Percentiles rank a stretch among this genome's conserved stretches.
These are phyloP conservation scores for Juncus effusus DNA, from an alignment of 176 grass and related monocot genomes.

Conservation along the genomic window DNA sequence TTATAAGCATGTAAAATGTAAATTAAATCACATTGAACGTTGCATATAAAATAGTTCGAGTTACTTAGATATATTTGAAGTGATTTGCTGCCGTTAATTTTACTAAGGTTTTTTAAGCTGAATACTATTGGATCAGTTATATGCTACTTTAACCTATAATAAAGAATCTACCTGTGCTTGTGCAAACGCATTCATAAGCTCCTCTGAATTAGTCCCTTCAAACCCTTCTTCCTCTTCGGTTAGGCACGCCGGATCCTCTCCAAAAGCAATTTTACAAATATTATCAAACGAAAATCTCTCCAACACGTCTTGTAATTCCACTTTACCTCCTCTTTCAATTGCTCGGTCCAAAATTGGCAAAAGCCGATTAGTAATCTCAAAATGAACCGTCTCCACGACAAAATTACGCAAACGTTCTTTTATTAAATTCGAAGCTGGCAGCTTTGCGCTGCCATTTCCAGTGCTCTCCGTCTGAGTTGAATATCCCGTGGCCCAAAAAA, in stretches of 20 bases:
- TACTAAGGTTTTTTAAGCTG: neutral
- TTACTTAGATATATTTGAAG: no score
- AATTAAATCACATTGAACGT: no score
- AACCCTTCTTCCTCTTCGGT: constrained; percentile 12
- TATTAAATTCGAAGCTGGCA: constrained; percentile 44
- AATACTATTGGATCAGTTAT: neutral
- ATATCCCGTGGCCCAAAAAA: constrained; percentile 45
- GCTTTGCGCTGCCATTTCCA: constrained; percentile 41
- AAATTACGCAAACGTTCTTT: constrained; percentile 36
- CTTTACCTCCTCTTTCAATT: neutral
- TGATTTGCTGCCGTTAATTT: no score
- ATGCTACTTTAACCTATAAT: no score
- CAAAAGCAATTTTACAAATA: constrained; percentile 50
- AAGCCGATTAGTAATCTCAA: constrained; percentile 31
- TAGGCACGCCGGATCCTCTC: constrained; percentile 53
- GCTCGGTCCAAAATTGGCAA: constrained; percentile 21
- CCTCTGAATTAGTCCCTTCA: neutral
- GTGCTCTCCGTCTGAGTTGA: constrained; percentile 44
- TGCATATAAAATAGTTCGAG: no score
- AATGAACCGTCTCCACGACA: constrained; percentile 31
- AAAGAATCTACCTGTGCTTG: constrained; percentile 29
- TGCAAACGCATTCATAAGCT: constrained; percentile 39
- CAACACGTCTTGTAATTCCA: constrained; percentile 39
- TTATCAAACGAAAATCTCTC: constrained; percentile 58
- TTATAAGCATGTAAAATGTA: no score